These are phyloP conservation scores for Alternaria conjuncta DNA, from an alignment of 2,329 filamentous ascomycete genomes.

Conservation along the genomic window DNA sequence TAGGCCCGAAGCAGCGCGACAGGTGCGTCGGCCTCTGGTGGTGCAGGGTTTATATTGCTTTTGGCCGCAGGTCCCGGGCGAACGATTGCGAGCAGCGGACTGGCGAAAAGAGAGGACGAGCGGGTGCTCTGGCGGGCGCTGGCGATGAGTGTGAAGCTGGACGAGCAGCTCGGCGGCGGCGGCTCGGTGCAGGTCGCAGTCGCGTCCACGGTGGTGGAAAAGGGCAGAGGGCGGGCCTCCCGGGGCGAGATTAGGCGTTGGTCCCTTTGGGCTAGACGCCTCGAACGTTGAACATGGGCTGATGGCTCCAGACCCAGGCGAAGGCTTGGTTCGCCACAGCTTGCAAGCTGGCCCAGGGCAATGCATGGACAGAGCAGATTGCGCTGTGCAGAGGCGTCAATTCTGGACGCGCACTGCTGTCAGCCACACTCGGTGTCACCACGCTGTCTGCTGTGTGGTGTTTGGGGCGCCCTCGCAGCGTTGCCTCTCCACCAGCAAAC, in stretches of 20 bases:
- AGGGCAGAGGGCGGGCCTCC: slow-evolving; percentile 15
- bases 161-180: slow-evolving; percentile 4
- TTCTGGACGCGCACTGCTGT: background rate
- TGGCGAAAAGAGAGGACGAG: slow-evolving; percentile 35
- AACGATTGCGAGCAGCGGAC: background rate
- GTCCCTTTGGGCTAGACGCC: slow-evolving; percentile 16
- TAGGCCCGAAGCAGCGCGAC: slow-evolving; percentile 23
- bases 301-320: background rate
- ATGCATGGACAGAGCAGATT: background rate
- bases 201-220: slow-evolving; percentile 16
- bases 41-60: background rate
- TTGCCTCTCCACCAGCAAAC: background rate
- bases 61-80: slow-evolving; percentile 6
- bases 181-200: slow-evolving; percentile 11
- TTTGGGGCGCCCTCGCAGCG: background rate
- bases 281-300: slow-evolving; percentile 11
- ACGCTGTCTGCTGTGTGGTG: background rate
- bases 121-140: slow-evolving; percentile 14
- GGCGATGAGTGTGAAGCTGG: slow-evolving; percentile 10
- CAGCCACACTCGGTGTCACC: background rate
- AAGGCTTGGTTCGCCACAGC: slow-evolving; percentile 5
- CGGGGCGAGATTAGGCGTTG: slow-evolving; percentile 22
- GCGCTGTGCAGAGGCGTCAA: background rate
- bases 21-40: background rate
- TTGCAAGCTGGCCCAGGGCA: background rate